Base-by-base conservation (phyloP, 1,284 basidiomycete species). In the Cutaneotrichosporon curvatum region DNA sequence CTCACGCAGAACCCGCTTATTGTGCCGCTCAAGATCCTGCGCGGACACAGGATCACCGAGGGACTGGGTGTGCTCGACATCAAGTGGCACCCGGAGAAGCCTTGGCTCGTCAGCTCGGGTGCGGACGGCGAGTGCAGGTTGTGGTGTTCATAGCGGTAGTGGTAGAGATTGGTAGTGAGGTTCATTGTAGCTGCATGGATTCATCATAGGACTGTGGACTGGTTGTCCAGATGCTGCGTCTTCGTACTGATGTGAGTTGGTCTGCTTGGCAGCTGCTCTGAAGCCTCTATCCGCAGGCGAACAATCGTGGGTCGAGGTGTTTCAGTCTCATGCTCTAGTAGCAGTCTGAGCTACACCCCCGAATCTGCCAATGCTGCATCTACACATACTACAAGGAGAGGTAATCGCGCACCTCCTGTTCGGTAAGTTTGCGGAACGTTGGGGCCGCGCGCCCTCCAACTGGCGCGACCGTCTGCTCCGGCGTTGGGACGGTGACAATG, bases 1-100 rank as follows among this genome's bases (percentile, higher is more conserved):
- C 78, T 96, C 42, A 85, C 92, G 79, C 91, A 88, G 49, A 92
- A 96, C 72, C 87, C 95, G 30, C 76, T 97, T 48, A 91, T 99
- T 61, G 94, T 99, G 0, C 95, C 95, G 23, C 77, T 98, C 61
- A 98, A 98, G 74, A 92, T 98, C 50, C 76, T 99, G 42, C 78
- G 88, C 28, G 94, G 91, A 22, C 95, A 98, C 73, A 75, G 79
- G 43, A 74, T 96, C 45, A 79, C 74, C 48, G 86, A 94, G 25
- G 86, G 85, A 1, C 78, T 98, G 35, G 95, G 95, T 40, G 90
- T 97, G 40, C 77, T 98, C 55, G 85, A 90, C 63, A 75, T 92
- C 48, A 81, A 79, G 64, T 99, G 95, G 94, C 85, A 85, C 55
- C 82, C 79, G 47, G 81, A 81, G 56, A 84, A 92, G 60, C 91